Conservation (phyloP, 805 yeast genomes). For the Lipomyces yamadae region DNA sequence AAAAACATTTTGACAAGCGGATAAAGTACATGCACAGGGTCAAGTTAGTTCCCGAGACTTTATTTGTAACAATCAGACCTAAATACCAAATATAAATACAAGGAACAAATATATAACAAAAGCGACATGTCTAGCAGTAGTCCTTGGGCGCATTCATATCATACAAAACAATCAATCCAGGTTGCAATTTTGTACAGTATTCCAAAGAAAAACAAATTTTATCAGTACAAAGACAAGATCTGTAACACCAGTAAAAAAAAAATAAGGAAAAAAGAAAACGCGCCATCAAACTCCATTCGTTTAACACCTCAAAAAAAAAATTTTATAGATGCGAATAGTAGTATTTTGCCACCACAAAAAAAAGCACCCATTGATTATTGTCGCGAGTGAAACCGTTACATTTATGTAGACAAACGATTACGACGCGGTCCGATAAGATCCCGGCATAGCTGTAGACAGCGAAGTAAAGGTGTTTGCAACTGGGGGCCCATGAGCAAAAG, state of each 20-base stretch:
- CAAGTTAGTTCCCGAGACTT: neutral
- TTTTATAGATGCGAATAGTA: neutral
- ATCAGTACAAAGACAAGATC: neutral
- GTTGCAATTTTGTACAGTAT: neutral
- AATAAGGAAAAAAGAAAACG: neutral
- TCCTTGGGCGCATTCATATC: neutral
- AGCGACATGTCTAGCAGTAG: neutral
- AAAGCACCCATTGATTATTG: neutral
- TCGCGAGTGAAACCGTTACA: neutral
- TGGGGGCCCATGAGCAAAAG: neutral
- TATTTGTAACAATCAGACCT: neutral
- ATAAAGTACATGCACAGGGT: too few relatives aligned
- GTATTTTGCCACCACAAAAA: neutral
- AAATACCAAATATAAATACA: neutral
- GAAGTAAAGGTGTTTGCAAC: neutral
- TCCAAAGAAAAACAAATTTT: neutral
- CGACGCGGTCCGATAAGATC: neutral
- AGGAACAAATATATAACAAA: neutral
- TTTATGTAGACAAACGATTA: neutral
- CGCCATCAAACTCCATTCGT: slow-evolving; percentile 4
- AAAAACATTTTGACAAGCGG: too few relatives aligned
- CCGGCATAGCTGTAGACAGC: neutral
- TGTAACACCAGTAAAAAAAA: neutral
- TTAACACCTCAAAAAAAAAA: neutral
- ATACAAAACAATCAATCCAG: neutral